Evolutionary conservation across 1,139 yeast genomes (phyloP).

Genomic region (Candida glucosophila): DNA sequence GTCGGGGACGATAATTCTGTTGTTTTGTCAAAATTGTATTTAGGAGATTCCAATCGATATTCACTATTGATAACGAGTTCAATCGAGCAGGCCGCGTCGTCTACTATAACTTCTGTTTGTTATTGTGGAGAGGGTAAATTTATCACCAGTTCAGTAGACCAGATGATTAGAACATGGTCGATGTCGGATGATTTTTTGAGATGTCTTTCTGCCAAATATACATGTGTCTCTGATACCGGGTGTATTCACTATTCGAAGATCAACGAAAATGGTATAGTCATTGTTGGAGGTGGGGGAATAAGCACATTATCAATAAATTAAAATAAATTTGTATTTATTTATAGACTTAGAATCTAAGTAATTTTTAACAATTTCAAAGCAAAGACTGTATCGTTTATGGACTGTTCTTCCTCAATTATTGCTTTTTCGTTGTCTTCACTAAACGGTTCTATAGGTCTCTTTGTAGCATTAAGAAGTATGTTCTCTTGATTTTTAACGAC

Average conservation of each 20-base stretch:
- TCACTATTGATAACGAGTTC: conserved; percentile 20
- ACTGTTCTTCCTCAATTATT: conserved; percentile 85
- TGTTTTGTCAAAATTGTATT: conserved; percentile 29
- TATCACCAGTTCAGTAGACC: conserved; percentile 69
- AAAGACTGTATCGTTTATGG: conserved; percentile 79
- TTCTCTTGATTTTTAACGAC: conserved; percentile 59
- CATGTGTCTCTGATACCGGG: conserved; percentile 90
- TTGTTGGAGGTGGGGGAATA: conserved; percentile 69
- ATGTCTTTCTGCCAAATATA: conserved; percentile 42
- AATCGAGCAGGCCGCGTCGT: conserved; percentile 61
- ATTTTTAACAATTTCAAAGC: conserved; percentile 69
- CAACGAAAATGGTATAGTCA: conserved; percentile 17
- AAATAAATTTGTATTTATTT: conserved; percentile 3
- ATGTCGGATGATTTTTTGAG: conserved; percentile 19
- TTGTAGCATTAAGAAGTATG: conserved; percentile 68
- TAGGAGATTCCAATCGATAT: conserved; percentile 8
- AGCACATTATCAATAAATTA: conserved; percentile 36
- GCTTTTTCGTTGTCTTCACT: conserved; percentile 32
- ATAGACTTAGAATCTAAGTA: conserved; percentile 14
- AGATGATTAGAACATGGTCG: conserved; percentile 61
- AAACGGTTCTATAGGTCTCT: conserved; percentile 45
- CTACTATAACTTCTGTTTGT: conserved; percentile 70
- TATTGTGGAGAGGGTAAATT: conserved; percentile 12
- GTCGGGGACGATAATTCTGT: conserved; percentile 94
- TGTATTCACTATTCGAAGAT: conserved; percentile 38